These are phyloP conservation scores for Botryotinia calthae DNA, from an alignment of 2,329 filamentous ascomycete genomes.

Conservation along the genomic window DNA sequence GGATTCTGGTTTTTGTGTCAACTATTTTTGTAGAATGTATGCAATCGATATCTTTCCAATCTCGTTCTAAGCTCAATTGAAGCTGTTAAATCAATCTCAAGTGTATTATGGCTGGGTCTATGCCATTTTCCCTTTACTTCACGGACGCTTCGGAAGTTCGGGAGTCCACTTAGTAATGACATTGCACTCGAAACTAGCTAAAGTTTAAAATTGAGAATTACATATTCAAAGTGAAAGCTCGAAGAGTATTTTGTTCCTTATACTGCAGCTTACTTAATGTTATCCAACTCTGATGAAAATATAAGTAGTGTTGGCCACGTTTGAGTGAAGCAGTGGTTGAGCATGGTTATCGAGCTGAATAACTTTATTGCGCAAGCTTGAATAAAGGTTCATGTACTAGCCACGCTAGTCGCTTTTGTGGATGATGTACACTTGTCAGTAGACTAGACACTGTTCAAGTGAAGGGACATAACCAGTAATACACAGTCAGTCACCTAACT, in stretches of 20 bases:
- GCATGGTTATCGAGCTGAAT: not conserved
- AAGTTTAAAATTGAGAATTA: too few relatives aligned
- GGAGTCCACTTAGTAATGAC: not conserved
- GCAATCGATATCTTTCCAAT: accelerated
- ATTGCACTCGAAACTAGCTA: too few relatives aligned
- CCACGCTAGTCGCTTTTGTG: not conserved
- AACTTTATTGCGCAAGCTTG: accelerated
- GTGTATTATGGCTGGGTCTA: not conserved
- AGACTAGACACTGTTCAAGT: not conserved
- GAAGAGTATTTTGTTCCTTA: accelerated
- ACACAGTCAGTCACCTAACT: too few relatives aligned
- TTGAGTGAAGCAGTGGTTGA: not conserved
- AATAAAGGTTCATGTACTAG: not conserved
- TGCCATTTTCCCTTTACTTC: not conserved
- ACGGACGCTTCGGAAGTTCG: accelerated
- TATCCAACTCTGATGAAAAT: not conserved
- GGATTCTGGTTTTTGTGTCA: not conserved
- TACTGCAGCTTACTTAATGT: not conserved
- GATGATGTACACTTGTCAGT: not conserved
- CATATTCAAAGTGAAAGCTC: too few relatives aligned
- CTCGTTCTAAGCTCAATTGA: too few relatives aligned
- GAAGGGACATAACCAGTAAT: not conserved
- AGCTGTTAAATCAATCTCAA: not conserved
- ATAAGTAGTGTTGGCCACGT: not conserved
- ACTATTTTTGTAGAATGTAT: not conserved